These are phyloP conservation scores for Dryadomyces quercus-mongolicae DNA, from an alignment of 2,329 filamentous ascomycete genomes.

Conservation along the genomic window DNA sequence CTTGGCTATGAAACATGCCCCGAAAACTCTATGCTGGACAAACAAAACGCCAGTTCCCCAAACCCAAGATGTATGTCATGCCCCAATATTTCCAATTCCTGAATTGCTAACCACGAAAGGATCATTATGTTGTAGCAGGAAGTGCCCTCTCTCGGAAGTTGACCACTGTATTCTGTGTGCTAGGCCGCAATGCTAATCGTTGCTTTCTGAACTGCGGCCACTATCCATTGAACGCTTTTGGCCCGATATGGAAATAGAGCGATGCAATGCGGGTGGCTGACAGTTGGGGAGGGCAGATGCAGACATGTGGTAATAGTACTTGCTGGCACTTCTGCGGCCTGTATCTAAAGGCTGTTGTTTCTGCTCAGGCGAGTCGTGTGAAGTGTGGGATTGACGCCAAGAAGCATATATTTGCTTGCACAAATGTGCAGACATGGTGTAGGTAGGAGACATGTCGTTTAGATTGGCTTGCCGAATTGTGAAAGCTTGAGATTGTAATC, in stretches of 20 bases:
- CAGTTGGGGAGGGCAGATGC: constrained; percentile 10
- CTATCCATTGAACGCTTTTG: constrained; percentile 36
- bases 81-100: too few relatives aligned
- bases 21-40: too few relatives aligned
- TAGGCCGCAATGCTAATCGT: neutral
- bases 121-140: neutral
- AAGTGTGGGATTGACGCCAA: constrained; percentile 39
- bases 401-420: constrained; percentile 48
- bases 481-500: neutral
- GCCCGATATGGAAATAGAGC: constrained; percentile 19
- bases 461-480: neutral
- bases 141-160: neutral
- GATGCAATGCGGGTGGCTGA: constrained; percentile 3
- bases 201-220: constrained; percentile 24
- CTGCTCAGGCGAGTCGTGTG: constrained; percentile 16
- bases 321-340: constrained; percentile 12
- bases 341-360: constrained; percentile 21
- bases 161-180: neutral
- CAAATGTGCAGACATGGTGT: constrained; percentile 49
- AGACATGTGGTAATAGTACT: constrained; percentile 3
- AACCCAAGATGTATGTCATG: too few relatives aligned
- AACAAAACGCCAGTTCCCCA: too few relatives aligned
- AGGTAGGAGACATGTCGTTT: constrained; percentile 39
- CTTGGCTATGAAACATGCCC: too few relatives aligned
- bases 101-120: neutral